Percentiles rank a stretch among this genome's conserved stretches.
These are phyloP conservation scores for Globisporangium recalcitrans DNA, from an alignment of 352 stramenopile genomes.

Conservation along the genomic window DNA sequence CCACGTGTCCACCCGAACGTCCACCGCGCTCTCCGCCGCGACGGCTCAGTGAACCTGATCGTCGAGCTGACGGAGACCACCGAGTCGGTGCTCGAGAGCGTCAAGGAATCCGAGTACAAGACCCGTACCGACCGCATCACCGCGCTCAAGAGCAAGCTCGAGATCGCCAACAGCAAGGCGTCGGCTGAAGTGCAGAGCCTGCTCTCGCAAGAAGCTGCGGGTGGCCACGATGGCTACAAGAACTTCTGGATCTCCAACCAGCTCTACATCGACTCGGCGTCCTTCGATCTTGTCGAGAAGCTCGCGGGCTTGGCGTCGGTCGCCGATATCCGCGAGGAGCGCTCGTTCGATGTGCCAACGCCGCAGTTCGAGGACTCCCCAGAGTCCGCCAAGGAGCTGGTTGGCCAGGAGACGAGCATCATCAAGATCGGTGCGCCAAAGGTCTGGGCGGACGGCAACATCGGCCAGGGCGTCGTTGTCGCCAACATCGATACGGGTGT, in stretches of 20 bases:
- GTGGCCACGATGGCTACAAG: background rate
- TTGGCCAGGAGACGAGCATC: background rate
- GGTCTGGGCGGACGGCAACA: no score
- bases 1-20: background rate
- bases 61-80: background rate
- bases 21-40: background rate
- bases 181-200: background rate
- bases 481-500: no score
- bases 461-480: no score
- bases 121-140: background rate
- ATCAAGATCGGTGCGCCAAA: background rate
- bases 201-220: background rate
- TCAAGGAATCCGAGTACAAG: background rate
- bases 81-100: background rate
- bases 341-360: background rate
- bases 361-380: background rate
- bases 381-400: no score
- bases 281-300: background rate
- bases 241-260: background rate
- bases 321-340: background rate
- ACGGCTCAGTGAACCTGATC: background rate
- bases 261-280: background rate
- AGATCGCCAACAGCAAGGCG: background rate
- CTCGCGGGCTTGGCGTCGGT: background rate
- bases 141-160: background rate